Conservation (phyloP, 208 protist genomes). For the Angomonas ambiguus region DNA sequence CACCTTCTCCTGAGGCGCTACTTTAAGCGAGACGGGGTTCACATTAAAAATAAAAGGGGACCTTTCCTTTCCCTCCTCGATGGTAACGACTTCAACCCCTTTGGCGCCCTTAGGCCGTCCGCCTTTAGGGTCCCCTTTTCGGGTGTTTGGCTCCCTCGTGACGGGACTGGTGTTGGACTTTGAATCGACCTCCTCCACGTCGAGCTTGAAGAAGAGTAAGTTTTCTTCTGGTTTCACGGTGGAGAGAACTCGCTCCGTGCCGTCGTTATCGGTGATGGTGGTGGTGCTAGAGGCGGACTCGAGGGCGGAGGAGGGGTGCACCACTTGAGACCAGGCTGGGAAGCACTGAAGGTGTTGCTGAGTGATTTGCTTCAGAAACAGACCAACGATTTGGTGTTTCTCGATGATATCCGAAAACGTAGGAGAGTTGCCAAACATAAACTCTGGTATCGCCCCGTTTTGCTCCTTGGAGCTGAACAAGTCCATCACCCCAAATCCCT, state of each 20-base stretch:
- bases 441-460: background rate
- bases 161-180: background rate
- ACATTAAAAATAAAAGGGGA: background rate
- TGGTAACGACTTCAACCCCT: background rate
- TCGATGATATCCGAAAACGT: background rate
- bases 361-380: background rate
- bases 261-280: background rate
- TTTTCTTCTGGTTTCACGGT: background rate
- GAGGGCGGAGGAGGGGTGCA: background rate
- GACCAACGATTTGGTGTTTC: background rate
- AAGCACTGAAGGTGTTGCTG: conserved; percentile 1
- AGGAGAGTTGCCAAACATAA: background rate
- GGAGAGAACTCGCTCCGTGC: background rate
- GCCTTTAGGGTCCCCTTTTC: background rate
- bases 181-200: background rate
- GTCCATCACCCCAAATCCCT: background rate
- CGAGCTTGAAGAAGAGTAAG: background rate
- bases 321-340: background rate
- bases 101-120: background rate
- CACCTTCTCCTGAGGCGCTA: background rate
- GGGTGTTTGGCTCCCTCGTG: background rate
- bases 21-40: background rate
- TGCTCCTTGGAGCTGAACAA: background rate
- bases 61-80: background rate
- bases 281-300: background rate